phyloP scores from a whole-genome alignment of 305 asterid genomes.

The Rubia tinctorum region DNA sequence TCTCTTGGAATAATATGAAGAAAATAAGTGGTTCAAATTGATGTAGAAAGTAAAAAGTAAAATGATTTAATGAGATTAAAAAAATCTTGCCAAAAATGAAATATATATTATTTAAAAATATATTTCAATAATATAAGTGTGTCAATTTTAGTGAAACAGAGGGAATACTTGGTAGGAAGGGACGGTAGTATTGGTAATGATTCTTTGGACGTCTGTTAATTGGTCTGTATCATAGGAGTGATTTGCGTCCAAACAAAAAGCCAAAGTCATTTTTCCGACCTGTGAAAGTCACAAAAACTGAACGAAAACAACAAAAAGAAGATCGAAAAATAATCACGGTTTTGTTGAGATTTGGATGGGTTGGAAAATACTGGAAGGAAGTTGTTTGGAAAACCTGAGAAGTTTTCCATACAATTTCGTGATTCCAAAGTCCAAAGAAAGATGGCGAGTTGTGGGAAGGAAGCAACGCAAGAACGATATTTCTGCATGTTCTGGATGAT shows the following conservation, averaged over 20 bases:
- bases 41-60: too few species aligned
- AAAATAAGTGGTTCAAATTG: too few species aligned
- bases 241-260: neutral
- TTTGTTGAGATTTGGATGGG: neutral
- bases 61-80: too few species aligned
- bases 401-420: conserved; percentile 8
- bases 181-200: neutral
- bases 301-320: neutral
- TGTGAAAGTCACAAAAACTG: conserved; percentile 5
- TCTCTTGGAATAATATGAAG: too few species aligned
- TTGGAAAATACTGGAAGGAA: conserved; percentile 7
- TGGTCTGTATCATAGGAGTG: neutral
- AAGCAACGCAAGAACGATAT: neutral
- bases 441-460: conserved; percentile 8
- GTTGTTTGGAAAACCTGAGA: neutral
- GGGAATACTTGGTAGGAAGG: too few species aligned
- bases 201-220: neutral
- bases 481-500: too few species aligned
- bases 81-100: too few species aligned
- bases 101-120: too few species aligned
- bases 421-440: neutral
- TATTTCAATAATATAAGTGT: too few species aligned
- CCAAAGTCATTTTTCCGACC: neutral
- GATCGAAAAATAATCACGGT: neutral
- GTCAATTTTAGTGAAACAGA: too few species aligned